A percentile compares a stretch with the other conserved stretches of the same genome.
phyloP scores from a whole-genome alignment of 2,329 filamentous ascomycete genomes.

The Harringtonia lauricola region DNA sequence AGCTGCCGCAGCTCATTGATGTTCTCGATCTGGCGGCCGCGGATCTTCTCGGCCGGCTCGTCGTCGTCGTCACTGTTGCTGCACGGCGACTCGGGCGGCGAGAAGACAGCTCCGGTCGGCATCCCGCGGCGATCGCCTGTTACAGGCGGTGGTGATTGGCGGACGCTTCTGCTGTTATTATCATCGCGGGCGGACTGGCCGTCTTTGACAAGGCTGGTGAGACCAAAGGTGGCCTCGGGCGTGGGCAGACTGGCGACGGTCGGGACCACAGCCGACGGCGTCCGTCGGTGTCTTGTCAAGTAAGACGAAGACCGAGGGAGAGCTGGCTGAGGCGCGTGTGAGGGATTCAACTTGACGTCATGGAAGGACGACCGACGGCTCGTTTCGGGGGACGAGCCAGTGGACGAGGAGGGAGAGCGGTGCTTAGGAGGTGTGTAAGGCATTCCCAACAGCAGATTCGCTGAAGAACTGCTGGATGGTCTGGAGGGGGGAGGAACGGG shows the following conservation, averaged over 20 bases:
- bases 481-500: neutral
- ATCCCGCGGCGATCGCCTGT: conserved; percentile 57
- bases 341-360: conserved; percentile 14
- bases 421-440: conserved; percentile 77
- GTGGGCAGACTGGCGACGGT: conserved; percentile 28
- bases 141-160: conserved; percentile 75
- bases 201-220: conserved; percentile 29
- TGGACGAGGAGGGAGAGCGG: conserved; percentile 50
- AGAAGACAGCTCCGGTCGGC: conserved; percentile 76
- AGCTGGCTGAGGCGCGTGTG: conserved; percentile 31
- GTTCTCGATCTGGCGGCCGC: conserved; percentile 38
- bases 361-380: conserved; percentile 50
- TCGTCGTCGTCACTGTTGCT: conserved; percentile 87
- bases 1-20: conserved; percentile 58
- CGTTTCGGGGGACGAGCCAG: conserved; percentile 41
- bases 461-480: conserved; percentile 1
- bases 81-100: conserved; percentile 74
- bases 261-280: conserved; percentile 32
- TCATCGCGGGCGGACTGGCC: conserved; percentile 20
- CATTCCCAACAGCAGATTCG: conserved; percentile 44
- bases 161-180: conserved; percentile 37
- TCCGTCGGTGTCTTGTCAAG: conserved; percentile 50
- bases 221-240: conserved; percentile 37
- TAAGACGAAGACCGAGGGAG: conserved; percentile 57
- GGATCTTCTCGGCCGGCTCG: conserved; percentile 31